Base-by-base conservation (phyloP, 2,329 filamentous ascomycete species). In the Exophiala dermatitidis region DNA sequence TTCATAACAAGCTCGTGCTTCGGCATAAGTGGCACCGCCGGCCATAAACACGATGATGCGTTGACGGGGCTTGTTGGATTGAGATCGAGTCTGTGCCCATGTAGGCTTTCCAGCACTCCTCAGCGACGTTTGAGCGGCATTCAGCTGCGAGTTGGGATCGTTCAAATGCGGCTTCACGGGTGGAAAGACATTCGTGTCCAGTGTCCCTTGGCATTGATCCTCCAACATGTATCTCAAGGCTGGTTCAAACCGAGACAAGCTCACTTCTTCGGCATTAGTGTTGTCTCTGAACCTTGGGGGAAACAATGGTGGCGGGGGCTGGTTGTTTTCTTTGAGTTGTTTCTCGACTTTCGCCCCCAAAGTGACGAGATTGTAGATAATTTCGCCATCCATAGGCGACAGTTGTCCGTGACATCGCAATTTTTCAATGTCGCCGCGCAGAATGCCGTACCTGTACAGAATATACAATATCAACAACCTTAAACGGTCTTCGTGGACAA, bases 11-110 rank as follows among this genome's bases (percentile, higher is more conserved):
- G 84, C 80, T 30, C 93, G 83, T 32, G 88, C 80, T 71, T 98
- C 93, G 3, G 88, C 90, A 68, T 91, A 95, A 0, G 93, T 97
- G 19, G 93, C 93, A 42, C 93, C 93, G 45, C 93, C 93, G 1
- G 91, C 93, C 79, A 97, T 85, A 68, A 95, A 97, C 10, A 97
- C 84, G 54, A 98, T 87, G 50, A 97, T 79, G 48, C 93, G 83
- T 68, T 98, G 93, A 49, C 86, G 82, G 60, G 90, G 94, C 67
- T 97, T 91, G 56, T 77, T 81, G 54, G 75, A 83, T 30, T 83
- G 80, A 43, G 85, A 79, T 41, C 89, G 84, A 6, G 87, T 85
- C 49, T 88, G 88, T 1, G 93, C 93, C 93, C 93, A 98, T 40
- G 90, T 95, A 1, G 91, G 93, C 65, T 95, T 94, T 29, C 57